Base-by-base conservation (phyloP, 192 early-diverging fungal genomes). In the Coemansia sp. region DNA sequence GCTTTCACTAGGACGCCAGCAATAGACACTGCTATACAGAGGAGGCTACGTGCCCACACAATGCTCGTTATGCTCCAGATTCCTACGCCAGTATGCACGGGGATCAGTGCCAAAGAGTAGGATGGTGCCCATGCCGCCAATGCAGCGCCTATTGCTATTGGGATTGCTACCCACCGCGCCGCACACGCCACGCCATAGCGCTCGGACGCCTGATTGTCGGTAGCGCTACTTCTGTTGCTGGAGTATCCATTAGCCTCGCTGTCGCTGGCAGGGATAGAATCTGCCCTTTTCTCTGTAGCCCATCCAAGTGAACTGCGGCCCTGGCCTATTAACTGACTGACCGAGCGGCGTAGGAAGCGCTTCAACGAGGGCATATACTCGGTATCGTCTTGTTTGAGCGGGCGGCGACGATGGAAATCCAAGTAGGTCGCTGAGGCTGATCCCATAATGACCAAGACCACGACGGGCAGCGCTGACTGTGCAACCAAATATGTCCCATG, bases 401-500 rank as follows among this genome's bases (percentile, higher is more conserved):
- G 18, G 18, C 43, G 20, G 43, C 43, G 43, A 9, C 18, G n/a
- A 45, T 45, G 43, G 0, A 59, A 4, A 37, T 45, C 3, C n/a
- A 18, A 18, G 43, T 5, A 20, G 43, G n/a, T 18, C 18, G 13
- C 10, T 9, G 66, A 24, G 11, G 56, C 7, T 31, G 24, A 33
- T 28, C 58, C 35, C 40, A 56, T 21, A 50, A 66, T 55, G 38
- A 36, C 38, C 31, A 67, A n/a, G 5, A 67, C 63, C 10, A 70
- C 53, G 11, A 60, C 8, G 10, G 77, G 77, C 42, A 71, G 48
- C 34, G 64, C 26, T 10, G 67, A 58, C 65, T 74, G 71, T 0
- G 43, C 36, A 10, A 65, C 48, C 57, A 70, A 69, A 45, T 43
- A 64, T 5, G 71, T 65, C 45, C 77, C 77, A 34, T 74, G 71